Conservation (phyloP, 2,329 filamentous ascomycete species). For the Acrodontium crateriforme region DNA sequence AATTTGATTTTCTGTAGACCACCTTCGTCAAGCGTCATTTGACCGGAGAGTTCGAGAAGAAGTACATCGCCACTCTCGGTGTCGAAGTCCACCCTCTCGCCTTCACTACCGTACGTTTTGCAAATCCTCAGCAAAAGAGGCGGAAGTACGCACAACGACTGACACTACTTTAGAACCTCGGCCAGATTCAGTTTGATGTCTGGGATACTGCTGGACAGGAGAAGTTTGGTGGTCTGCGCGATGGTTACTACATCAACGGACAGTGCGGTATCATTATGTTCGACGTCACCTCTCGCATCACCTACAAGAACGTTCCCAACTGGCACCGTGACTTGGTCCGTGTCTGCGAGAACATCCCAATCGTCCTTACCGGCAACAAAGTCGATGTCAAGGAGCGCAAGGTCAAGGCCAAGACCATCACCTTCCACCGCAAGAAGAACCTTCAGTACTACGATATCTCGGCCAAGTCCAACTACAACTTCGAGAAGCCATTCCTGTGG, state of each 20-base stretch:
- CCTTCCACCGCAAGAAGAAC: slow-evolving; percentile 99
- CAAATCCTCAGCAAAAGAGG: slow-evolving; percentile 3
- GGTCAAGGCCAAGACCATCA: slow-evolving; percentile 99
- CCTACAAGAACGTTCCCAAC: slow-evolving; percentile 99
- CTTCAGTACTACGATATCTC: slow-evolving; percentile 99
- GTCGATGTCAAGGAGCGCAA: slow-evolving; percentile 99
- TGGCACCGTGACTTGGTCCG: slow-evolving; percentile 99
- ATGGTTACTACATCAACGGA: slow-evolving; percentile 99
- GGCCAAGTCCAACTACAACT: slow-evolving; percentile 99
- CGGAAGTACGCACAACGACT: slow-evolving; percentile 13
- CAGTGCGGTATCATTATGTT: slow-evolving; percentile 99
- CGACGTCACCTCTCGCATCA: slow-evolving; percentile 97
- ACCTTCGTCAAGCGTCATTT: slow-evolving; percentile 99
- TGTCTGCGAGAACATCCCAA: slow-evolving; percentile 98
- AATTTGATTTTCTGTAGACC: slow-evolving; percentile 57
- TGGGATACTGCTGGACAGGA: slow-evolving; percentile 99
- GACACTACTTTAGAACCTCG: slow-evolving; percentile 54
- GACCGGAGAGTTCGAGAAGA: slow-evolving; percentile 99
- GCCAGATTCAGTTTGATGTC: slow-evolving; percentile 94
- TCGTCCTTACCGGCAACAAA: slow-evolving; percentile 98
- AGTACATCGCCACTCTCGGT: slow-evolving; percentile 99
- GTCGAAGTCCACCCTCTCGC: slow-evolving; percentile 97
- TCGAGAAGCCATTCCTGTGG: slow-evolving; percentile 99
- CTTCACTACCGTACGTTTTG: slow-evolving; percentile 76
- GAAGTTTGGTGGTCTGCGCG: slow-evolving; percentile 98